Conservation (phyloP, 805 yeast species). For the Ogataea trehalophila region DNA sequence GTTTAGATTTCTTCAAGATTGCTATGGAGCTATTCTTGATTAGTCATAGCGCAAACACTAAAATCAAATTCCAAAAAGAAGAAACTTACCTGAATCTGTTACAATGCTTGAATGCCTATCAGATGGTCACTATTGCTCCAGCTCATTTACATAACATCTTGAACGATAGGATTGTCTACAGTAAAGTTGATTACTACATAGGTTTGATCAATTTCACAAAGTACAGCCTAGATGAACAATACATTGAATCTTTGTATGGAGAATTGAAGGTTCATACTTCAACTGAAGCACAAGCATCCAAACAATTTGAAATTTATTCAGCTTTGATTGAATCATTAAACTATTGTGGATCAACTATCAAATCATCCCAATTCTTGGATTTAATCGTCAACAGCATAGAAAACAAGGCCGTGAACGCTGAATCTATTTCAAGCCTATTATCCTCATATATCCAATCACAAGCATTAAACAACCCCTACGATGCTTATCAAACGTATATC, state of each 20-base stretch:
- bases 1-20: conserved; percentile 43
- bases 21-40: conserved; percentile 42
- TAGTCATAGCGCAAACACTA: conserved; percentile 17
- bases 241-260: conserved; percentile 35
- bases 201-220: conserved; percentile 37
- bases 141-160: conserved; percentile 14
- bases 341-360: conserved; percentile 41
- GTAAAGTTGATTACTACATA: conserved; percentile 30
- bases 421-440: conserved; percentile 16
- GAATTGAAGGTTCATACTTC: conserved; percentile 22
- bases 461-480: conserved; percentile 20
- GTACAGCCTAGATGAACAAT: conserved; percentile 31
- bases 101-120: conserved; percentile 23
- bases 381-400: conserved; percentile 34
- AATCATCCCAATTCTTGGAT: conserved; percentile 56
- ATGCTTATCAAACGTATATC: conserved; percentile 22
- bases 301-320: conserved; percentile 48
- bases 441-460: conserved; percentile 27
- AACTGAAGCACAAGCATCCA: conserved; percentile 6
- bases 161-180: conserved; percentile 8
- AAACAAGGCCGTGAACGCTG: conserved; percentile 9
- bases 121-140: conserved; percentile 16
- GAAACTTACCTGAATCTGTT: conserved; percentile 20
- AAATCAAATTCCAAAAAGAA: conserved; percentile 13
- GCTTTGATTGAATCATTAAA: conserved; percentile 49